Percentiles rank a stretch among this genome's conserved stretches.
Conservation (phyloP, 1,284 basidiomycete genomes). For the Sporisorium sorghi region DNA sequence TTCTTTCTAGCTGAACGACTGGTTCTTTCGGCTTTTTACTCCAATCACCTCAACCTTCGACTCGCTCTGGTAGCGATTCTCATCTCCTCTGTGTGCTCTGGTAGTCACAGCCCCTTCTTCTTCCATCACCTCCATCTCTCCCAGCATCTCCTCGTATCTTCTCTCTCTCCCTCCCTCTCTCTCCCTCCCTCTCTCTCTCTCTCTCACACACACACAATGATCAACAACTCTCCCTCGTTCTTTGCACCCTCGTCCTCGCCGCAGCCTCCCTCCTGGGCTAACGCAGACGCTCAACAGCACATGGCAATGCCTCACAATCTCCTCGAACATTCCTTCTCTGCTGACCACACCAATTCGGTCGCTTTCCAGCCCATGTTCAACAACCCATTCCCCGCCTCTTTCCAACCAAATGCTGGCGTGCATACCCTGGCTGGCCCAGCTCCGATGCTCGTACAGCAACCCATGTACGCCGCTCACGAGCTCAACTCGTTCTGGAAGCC, state of each 20-base stretch:
- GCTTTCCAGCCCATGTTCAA: conserved; percentile 30
- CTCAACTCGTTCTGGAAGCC: conserved; percentile 36
- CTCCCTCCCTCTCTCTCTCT: not conserved
- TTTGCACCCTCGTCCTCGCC: conserved; percentile 35
- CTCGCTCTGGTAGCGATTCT: conserved; percentile 33
- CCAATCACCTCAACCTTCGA: not conserved
- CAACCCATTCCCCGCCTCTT: conserved; percentile 11
- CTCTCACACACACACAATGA: conserved; percentile 13
- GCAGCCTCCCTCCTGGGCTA: conserved; percentile 17
- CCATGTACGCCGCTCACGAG: conserved; percentile 29
- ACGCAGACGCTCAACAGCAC: conserved; percentile 18
- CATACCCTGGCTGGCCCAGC: conserved; percentile 2
- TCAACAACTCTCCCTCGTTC: conserved; percentile 34
- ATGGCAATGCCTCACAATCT: conserved; percentile 13
- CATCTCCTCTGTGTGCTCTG: conserved; percentile 28
- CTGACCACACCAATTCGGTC: conserved; percentile 16
- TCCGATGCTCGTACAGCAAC: conserved; percentile 20
- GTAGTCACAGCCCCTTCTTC: conserved; percentile 23
- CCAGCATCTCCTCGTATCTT: not conserved
- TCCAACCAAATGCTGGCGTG: conserved; percentile 13
- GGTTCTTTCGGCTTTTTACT: conserved; percentile 23
- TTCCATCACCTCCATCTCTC: not conserved
- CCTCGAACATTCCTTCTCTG: conserved; percentile 21
- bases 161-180: not conserved
- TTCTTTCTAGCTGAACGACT: conserved; percentile 32